Conservation (phyloP, 2,329 filamentous ascomycete species). For the Biscogniauxia sp. region DNA sequence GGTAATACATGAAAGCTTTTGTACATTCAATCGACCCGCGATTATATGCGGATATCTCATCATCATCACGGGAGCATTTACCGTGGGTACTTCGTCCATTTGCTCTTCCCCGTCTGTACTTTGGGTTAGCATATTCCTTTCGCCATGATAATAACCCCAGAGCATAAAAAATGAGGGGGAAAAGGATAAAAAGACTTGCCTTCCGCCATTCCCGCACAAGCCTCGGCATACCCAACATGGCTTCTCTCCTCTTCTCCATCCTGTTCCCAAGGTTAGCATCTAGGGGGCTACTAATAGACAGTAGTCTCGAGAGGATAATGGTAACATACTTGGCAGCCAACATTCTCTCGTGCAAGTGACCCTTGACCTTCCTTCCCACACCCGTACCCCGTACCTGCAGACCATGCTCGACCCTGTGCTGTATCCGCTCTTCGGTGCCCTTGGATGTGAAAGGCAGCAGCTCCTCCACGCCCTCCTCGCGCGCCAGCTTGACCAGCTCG, state of each 20-base stretch:
- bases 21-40: conserved; percentile 24
- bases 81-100: conserved; percentile 59
- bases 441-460: conserved; percentile 76
- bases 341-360: conserved; percentile 87
- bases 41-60: conserved; percentile 11
- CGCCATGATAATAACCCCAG: background rate
- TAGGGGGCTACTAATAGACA: background rate
- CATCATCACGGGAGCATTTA: conserved; percentile 32
- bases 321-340: conserved; percentile 67
- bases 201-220: conserved; percentile 92
- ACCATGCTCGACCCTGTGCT: conserved; percentile 73
- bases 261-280: conserved; percentile 43
- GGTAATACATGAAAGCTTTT: conserved; percentile 25
- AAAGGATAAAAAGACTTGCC: conserved; percentile 60
- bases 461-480: conserved; percentile 74
- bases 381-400: conserved; percentile 89
- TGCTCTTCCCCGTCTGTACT: conserved; percentile 50
- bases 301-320: background rate
- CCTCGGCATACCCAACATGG: conserved; percentile 92
- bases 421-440: conserved; percentile 68
- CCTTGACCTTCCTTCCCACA: conserved; percentile 90
- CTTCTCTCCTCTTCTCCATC: conserved; percentile 84
- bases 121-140: conserved; percentile 33
- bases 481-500: conserved; percentile 83
- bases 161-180: background rate